Base-by-base conservation (phyloP, 2,329 filamentous ascomycete genomes). In the Tolypocladium guangdongense region DNA sequence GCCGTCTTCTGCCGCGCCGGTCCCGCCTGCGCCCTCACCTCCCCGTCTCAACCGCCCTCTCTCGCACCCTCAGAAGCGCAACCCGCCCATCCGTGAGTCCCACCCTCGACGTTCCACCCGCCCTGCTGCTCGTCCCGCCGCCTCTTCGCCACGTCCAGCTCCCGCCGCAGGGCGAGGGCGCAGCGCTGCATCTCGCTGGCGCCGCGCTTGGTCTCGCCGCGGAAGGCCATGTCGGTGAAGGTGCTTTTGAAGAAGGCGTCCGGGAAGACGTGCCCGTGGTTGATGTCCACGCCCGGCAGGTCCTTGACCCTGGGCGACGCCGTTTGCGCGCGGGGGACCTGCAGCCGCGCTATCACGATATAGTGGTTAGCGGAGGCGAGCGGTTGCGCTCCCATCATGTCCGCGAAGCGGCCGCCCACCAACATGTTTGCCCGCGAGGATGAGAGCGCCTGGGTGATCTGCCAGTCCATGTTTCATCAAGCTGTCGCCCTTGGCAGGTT, bases 171-270 rank as follows among this genome's bases (percentile, higher is more conserved):
- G 5, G 60, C 66, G 0, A 62, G 55, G 22, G 63, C 59, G 41
- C 71, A 70, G 46, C 66, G n/a, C n/a, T n/a, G n/a, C n/a, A n/a
- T n/a, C n/a, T n/a, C n/a, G n/a, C n/a, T n/a, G 22, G 63, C 59
- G 41, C 71, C 70, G 46, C 66, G 60, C 59, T 77, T 73, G 55
- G 82, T 76, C 62, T 78, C 71, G 14, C 77, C 68, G 56, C 77
- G 76, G 62, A 80, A 78, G 3, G 70, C 69, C 67, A 76, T 72
- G 54, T 81, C 77, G 10, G 69, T 71, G 59, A 78, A 77, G 54
- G 79, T 72, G 50, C 78, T 80, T 59, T 81, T 75, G 58, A 80
- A 80, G n/a, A 80, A 67, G 2, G 81, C 68, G 55, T 81, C 77
- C 8, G 67, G 68, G 62, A 80, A 69, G 16, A 78, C 67, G 52